Conservation (phyloP, 345 rosid species). For the Streptanthus diversifolius region DNA sequence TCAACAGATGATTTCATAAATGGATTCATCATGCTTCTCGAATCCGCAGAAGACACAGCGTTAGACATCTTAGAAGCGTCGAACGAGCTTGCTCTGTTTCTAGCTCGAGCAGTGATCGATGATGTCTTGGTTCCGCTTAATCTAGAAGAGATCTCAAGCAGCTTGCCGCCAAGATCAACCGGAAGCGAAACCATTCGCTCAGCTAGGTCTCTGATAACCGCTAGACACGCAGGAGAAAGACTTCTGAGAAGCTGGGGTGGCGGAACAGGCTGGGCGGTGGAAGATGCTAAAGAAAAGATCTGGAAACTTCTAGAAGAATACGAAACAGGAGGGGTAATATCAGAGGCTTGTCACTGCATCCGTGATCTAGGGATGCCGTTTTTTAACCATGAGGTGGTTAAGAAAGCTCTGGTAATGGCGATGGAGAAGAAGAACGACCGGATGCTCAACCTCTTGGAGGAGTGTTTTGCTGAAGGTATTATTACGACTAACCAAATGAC, state of each 20-base stretch:
- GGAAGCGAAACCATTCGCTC: conserved; percentile 74
- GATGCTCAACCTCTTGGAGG: conserved; percentile 75
- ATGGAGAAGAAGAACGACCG: conserved; percentile 97
- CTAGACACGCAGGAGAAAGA: conserved; percentile 96
- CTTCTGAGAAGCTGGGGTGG: conserved; percentile 98
- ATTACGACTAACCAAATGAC: conserved; percentile 92
- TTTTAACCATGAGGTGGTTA: conserved; percentile 95
- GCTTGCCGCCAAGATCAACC: conserved; percentile 64
- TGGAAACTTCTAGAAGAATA: conserved; percentile 85
- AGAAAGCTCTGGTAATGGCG: conserved; percentile 98
- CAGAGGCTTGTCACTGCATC: conserved; percentile 91
- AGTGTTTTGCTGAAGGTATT: conserved; percentile 76
- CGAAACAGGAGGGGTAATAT: conserved; percentile 79
- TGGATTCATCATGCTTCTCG: conserved; percentile 87
- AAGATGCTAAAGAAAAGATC: conserved; percentile 98
- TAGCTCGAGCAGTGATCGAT: conserved; percentile 94
- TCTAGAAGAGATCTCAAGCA: conserved; percentile 76
- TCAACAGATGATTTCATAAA: conserved; percentile 81
- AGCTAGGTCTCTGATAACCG: conserved; percentile 73
- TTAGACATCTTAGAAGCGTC: conserved; percentile 94
- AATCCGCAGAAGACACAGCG: conserved; percentile 92
- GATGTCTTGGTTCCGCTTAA: conserved; percentile 86
- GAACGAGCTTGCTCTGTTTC: conserved; percentile 83
- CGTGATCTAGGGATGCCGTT: conserved; percentile 95
- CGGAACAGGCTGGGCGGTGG: conserved; percentile 96